phyloP scores from a whole-genome alignment of 441 rosid genomes.

The Pelargonium myrrhifolium region DNA sequence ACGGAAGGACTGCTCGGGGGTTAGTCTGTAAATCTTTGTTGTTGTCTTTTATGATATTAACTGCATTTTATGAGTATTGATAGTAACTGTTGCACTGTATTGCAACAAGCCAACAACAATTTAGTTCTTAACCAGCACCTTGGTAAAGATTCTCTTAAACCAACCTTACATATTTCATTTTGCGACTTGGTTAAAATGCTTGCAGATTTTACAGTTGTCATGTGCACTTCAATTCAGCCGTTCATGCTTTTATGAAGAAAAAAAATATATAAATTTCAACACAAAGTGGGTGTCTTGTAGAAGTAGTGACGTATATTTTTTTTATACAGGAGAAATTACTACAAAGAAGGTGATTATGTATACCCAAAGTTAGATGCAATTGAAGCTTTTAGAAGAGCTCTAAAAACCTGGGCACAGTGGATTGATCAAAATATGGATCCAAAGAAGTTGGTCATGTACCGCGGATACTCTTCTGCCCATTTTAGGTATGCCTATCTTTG shows the following conservation, averaged over 20 bases:
- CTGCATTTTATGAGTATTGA: neutral
- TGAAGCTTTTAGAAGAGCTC: conserved; percentile 73
- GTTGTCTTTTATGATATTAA: neutral
- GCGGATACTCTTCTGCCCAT: conserved; percentile 93
- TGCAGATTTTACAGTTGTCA: no score
- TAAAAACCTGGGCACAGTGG: conserved; percentile 88
- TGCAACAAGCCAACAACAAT: no score
- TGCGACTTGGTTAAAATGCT: no score
- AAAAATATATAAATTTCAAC: no score
- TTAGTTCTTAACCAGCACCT: no score
- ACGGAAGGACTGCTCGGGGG: conserved; percentile 94
- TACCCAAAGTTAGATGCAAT: conserved; percentile 70
- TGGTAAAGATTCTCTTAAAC: no score
- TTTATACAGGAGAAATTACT: conserved; percentile 72
- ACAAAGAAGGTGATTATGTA: conserved; percentile 75
- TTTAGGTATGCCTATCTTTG: conserved; percentile 45
- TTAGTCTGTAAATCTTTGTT: conserved; percentile 21
- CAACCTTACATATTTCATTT: no score
- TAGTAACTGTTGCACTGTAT: no score
- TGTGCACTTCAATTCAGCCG: no score
- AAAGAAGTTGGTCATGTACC: conserved; percentile 57
- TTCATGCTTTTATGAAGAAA: no score
- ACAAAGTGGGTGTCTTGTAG: neutral
- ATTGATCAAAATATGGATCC: conserved; percentile 48
- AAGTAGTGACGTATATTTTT: conserved; percentile 19